Percentiles rank a stretch among this genome's conserved stretches.
These are phyloP conservation scores for Corylus americana DNA, from an alignment of 306 rosid genomes.

Conservation along the genomic window DNA sequence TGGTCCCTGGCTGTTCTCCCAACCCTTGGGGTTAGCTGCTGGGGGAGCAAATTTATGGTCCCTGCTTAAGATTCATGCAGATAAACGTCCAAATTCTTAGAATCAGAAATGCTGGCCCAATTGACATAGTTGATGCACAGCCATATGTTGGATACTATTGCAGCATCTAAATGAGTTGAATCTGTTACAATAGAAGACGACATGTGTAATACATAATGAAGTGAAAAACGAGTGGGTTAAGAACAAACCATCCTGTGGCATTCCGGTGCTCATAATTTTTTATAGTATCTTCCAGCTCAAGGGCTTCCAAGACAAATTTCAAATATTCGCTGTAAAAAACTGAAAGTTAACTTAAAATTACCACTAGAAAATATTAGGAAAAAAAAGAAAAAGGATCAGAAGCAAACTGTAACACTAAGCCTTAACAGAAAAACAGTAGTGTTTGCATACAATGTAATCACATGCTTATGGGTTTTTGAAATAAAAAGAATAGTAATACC, in stretches of 20 bases:
- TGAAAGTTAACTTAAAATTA: conserved; percentile 16
- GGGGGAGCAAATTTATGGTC: not conserved
- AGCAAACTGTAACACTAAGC: not conserved
- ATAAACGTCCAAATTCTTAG: not conserved
- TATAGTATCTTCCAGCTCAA: conserved; percentile 87
- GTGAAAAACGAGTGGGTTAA: conserved; percentile 17
- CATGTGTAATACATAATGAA: not conserved
- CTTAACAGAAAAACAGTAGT: not conserved
- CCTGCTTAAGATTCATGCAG: not conserved
- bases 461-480: not conserved
- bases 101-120: not conserved
- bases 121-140: not conserved
- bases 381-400: not conserved
- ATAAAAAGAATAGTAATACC: not conserved
- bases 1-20: no score
- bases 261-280: conserved; percentile 64
- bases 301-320: conserved; percentile 77
- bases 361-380: conserved; percentile 3
- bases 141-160: not conserved
- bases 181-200: not conserved
- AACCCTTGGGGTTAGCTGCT: no score
- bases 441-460: not conserved
- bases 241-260: conserved; percentile 79
- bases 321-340: conserved; percentile 71
- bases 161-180: not conserved